Conservation (phyloP, 441 rosid genomes). For the California macrophylla region DNA sequence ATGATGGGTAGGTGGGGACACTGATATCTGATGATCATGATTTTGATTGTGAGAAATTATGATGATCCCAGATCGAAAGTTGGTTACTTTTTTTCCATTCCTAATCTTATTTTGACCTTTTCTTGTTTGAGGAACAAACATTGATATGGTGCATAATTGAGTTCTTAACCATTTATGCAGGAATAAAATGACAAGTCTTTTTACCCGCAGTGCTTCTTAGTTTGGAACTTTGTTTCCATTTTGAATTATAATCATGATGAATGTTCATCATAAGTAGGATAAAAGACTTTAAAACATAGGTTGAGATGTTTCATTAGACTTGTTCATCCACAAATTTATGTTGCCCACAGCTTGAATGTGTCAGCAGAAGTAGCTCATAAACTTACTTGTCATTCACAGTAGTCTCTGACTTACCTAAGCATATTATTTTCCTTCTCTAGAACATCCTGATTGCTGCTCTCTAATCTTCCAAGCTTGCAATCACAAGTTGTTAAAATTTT, state of each 20-base stretch:
- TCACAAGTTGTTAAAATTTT: background rate
- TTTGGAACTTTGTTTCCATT: background rate
- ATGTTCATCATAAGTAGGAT: background rate
- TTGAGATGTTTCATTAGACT: background rate
- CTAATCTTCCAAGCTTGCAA: background rate
- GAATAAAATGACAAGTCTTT: background rate
- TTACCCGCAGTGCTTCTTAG: background rate
- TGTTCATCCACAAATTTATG: background rate
- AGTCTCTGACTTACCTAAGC: background rate
- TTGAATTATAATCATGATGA: background rate
- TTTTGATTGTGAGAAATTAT: background rate
- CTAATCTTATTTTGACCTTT: background rate
- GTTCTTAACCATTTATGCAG: background rate
- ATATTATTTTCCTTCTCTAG: background rate
- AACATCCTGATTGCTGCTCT: background rate
- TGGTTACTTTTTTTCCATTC: background rate
- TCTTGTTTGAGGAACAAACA: background rate
- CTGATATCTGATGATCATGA: background rate
- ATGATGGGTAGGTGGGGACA: slow-evolving; percentile 1
- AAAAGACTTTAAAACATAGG: background rate
- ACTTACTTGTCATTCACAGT: background rate
- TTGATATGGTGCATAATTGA: background rate
- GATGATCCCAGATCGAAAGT: background rate
- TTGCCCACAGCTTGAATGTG: background rate
- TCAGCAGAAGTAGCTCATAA: background rate